Evolutionary conservation across 2,329 filamentous ascomycete species (phyloP), one percentile per base, ranked within the genome.

Genomic region (Sclerotinia borealis): DNA sequence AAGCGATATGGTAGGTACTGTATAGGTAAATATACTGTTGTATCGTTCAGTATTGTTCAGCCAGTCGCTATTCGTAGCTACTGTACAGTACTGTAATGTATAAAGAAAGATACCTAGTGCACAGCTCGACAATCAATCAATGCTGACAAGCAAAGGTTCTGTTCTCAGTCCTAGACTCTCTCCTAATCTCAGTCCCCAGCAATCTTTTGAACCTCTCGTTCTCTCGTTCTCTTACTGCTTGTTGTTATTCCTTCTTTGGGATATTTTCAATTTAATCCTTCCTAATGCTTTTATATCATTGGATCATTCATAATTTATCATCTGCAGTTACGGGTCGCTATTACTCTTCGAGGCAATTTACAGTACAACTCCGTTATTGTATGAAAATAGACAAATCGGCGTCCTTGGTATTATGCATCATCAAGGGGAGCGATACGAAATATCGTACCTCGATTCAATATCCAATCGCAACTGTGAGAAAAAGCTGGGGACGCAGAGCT

Each of bases 351-450:
- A 27, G 22, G 29, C 19, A 43, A 61, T 61, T 55, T 61, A 52
- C 36, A 43, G 9, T 61, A 52, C 36, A 43, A 11, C 47, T 52
- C 58, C 58, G 58, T 61, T 19, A 55, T 55, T 55, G 59, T 49
- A 61, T 61, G 49, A 61, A 43, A 47, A 25, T 25, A 52, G 59
- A 36, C 37, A 43, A 61, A 43, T 55, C 49, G 49, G 48, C 48
- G 50, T 61, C 49, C 59, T 55, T 61, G 48, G 59, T 55, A 54
- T 61, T 37, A 61, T 61, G 47, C 58, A 61, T 43, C 29, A 52
- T 25, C 45, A 41, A 54, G 58, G 58, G 58, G 37, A 34, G 36
- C 36, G 27, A 61, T 41, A 25, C 34, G 36, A 60, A 36, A 22
- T 37, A 22, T 19, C n/a, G 34, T 34, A 34, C 19, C 19, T 61